Evolutionary conservation across 2,329 filamentous ascomycete species (phyloP), one percentile per base, ranked within the genome.

Genomic region (Fusarium nematophilum): DNA sequence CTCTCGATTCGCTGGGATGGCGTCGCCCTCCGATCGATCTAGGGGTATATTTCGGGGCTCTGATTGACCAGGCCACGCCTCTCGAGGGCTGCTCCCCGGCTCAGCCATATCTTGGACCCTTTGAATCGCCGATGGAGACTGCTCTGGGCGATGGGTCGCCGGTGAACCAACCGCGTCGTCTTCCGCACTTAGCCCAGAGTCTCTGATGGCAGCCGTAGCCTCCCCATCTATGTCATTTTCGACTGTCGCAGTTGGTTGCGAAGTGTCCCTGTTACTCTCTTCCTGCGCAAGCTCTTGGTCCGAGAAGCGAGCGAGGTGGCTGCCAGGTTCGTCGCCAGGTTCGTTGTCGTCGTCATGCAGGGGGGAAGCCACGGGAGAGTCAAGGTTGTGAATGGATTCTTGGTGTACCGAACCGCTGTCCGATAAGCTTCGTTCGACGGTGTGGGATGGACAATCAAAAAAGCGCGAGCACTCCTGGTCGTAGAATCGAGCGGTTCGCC

Each of bases 381-480:
- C 53, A 25, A 38, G 33, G 31, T 36, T 42, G 34, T 53, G 47
- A 6, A 61, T 62, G 10, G 62, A 60, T 29, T 66, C 62, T 54
- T 70, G 69, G n/a, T 71, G 71, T 26, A 29, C 48, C 7, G 66
- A 64, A 23, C 54, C 48, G 9, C 45, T 48, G 18, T 64, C 52
- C 30, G 75, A 75, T 15, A 73, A 54, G 23, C 64, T 66, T 45
- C 81, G 75, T 64, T 78, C 76, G 38, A 80, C 62, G 14, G 72
- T 57, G 52, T 83, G 81, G 4, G 79, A 76, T 26, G 81, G 81
- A 36, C 81, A 83, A 69, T 83, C 81, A 52, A 81, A 76, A 66
- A 75, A 83, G 39, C 75, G 76, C 9, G 75, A 74, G 65, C 80
- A 82, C 67, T 83, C 81, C 42, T 76, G 73, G 44, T 79, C 74